phyloP scores from a whole-genome alignment of 2,329 filamentous ascomycete genomes.

The Talaromyces albobiverticillius region DNA sequence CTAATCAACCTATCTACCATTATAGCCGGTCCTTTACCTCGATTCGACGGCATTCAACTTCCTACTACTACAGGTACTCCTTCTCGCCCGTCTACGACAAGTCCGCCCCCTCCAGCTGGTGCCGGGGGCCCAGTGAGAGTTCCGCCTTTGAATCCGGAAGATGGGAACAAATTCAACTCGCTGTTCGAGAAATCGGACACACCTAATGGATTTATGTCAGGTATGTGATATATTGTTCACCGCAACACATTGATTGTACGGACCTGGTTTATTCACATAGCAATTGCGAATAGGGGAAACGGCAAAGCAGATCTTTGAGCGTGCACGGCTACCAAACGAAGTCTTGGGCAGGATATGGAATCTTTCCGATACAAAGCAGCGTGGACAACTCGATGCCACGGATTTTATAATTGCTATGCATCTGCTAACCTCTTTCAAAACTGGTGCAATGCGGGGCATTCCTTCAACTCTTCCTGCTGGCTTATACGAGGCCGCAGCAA shows the following conservation, averaged over 20 bases:
- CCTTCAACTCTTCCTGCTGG: slow-evolving; percentile 78
- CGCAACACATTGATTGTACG: not conserved
- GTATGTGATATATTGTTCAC: slow-evolving; percentile 32
- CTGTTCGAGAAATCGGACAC: slow-evolving; percentile 87
- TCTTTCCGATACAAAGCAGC: slow-evolving; percentile 87
- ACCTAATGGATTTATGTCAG: slow-evolving; percentile 71
- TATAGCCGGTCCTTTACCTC: slow-evolving; percentile 74
- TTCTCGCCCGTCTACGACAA: slow-evolving; percentile 57
- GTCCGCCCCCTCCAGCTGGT: slow-evolving; percentile 40
- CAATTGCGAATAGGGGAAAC: slow-evolving; percentile 60
- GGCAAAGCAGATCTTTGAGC: slow-evolving; percentile 93
- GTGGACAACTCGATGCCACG: slow-evolving; percentile 78
- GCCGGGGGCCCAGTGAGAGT: slow-evolving; percentile 70
- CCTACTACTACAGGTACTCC: slow-evolving; percentile 23
- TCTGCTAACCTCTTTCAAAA: slow-evolving; percentile 86
- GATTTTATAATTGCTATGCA: slow-evolving; percentile 99
- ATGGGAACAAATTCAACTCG: slow-evolving; percentile 82
- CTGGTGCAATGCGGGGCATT: slow-evolving; percentile 72
- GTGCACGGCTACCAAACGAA: slow-evolving; percentile 84
- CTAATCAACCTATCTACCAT: slow-evolving; percentile 5
- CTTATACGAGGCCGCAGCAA: slow-evolving; percentile 84
- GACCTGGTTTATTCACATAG: not conserved
- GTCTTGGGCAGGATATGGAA: slow-evolving; percentile 94
- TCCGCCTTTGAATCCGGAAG: slow-evolving; percentile 81
- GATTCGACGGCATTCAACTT: slow-evolving; percentile 75